These are phyloP conservation scores for Cercis canadensis DNA, from an alignment of 306 rosid species.

Conservation along the genomic window DNA sequence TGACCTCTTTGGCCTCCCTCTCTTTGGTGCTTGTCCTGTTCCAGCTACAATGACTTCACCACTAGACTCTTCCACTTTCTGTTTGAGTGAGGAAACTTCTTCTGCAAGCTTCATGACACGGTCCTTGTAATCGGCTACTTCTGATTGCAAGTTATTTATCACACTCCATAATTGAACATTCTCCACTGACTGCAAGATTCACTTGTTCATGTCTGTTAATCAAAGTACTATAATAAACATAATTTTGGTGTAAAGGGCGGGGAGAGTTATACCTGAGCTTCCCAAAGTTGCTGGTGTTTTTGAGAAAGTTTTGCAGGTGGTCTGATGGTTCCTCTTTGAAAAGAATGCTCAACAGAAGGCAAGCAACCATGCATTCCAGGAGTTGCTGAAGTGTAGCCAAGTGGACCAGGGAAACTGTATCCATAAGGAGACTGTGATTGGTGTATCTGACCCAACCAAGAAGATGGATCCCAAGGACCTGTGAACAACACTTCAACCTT, in stretches of 20 bases:
- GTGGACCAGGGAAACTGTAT: slow-evolving; percentile 41
- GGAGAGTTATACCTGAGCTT: slow-evolving; percentile 50
- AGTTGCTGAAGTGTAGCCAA: slow-evolving; percentile 41
- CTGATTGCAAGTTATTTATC: slow-evolving; percentile 52
- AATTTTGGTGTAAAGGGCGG: slow-evolving; percentile 11
- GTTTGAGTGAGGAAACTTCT: slow-evolving; percentile 53
- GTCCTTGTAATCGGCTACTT: slow-evolving; percentile 52
- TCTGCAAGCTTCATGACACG: slow-evolving; percentile 45
- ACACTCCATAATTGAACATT: slow-evolving; percentile 53
- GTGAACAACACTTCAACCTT: slow-evolving; percentile 31
- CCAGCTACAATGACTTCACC: slow-evolving; percentile 32
- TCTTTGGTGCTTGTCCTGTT: slow-evolving; percentile 43
- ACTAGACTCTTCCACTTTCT: slow-evolving; percentile 36
- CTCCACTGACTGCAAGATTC: slow-evolving; percentile 53
- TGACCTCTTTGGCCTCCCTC: slow-evolving; percentile 56
- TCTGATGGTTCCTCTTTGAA: slow-evolving; percentile 45
- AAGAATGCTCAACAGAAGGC: slow-evolving; percentile 35
- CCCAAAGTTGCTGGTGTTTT: slow-evolving; percentile 64
- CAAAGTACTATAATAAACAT: slow-evolving; percentile 4
- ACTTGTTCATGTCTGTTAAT: slow-evolving; percentile 19
- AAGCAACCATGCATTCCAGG: slow-evolving; percentile 23
- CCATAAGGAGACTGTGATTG: slow-evolving; percentile 46
- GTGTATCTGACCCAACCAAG: slow-evolving; percentile 55
- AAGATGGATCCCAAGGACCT: slow-evolving; percentile 59
- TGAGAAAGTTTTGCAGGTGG: slow-evolving; percentile 48